These are phyloP conservation scores for Allomyces javanicus DNA, from an alignment of 192 early-diverging fungal species.

Conservation along the genomic window DNA sequence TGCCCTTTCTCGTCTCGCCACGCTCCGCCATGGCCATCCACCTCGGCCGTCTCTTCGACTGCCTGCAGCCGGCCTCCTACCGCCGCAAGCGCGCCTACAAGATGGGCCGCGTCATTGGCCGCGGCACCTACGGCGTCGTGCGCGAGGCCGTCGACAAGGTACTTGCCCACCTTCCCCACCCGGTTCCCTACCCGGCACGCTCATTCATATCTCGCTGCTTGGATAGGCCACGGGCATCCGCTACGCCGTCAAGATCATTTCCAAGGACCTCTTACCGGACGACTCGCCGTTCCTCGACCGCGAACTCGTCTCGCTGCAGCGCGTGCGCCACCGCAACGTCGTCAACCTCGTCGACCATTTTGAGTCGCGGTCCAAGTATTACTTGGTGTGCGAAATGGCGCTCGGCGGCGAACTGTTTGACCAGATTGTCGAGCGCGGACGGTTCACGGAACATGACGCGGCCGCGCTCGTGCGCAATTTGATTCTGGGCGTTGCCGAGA, in stretches of 20 bases:
- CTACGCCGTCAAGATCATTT: slow-evolving; percentile 81
- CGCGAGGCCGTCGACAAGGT: too few species aligned
- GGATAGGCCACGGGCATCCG: slow-evolving; percentile 40
- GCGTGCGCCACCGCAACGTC: slow-evolving; percentile 71
- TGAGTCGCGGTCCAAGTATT: slow-evolving; percentile 54
- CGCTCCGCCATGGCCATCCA: too few species aligned
- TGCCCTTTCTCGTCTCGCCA: too few species aligned
- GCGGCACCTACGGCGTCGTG: too few species aligned
- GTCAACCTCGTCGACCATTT: slow-evolving; percentile 56
- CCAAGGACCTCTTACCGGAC: slow-evolving; percentile 57
- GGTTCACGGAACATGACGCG: slow-evolving; percentile 67
- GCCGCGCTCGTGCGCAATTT: slow-evolving; percentile 31
- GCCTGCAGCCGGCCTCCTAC: slow-evolving; percentile 27
- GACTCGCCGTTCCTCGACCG: slow-evolving; percentile 75
- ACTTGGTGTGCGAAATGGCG: slow-evolving; percentile 48
- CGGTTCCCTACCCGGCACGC: too few species aligned
- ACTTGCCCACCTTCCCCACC: too few species aligned
- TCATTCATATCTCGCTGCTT: too few species aligned
- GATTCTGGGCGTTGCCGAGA: too few species aligned
- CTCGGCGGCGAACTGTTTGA: slow-evolving; percentile 75
- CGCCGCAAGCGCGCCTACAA: slow-evolving; percentile 47
- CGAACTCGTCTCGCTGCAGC: slow-evolving; percentile 74
- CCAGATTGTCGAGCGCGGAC: slow-evolving; percentile 52
- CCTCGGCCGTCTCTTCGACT: too few species aligned
- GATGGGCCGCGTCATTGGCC: slow-evolving; percentile 28